These are phyloP conservation scores for Mitragyna speciosa DNA, from an alignment of 257 asterid species.

Conservation along the genomic window DNA sequence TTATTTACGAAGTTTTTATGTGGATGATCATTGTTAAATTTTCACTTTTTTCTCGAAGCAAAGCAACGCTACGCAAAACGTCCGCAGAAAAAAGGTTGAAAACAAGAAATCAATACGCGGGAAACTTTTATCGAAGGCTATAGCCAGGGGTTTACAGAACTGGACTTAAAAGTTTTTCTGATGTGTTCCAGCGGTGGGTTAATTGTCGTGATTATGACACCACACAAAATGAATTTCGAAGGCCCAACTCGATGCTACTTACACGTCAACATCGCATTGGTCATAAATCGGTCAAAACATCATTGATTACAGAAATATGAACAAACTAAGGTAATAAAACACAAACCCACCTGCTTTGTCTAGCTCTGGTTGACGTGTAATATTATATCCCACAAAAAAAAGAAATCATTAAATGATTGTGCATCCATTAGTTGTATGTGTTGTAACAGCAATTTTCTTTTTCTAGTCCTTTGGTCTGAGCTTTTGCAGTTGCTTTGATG, in stretches of 20 bases:
- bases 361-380: too few species aligned
- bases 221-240: background rate
- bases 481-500: background rate
- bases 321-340: too few species aligned
- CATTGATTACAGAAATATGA: background rate
- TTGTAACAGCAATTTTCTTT: too few species aligned
- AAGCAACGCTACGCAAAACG: background rate
- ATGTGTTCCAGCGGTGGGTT: background rate
- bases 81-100: background rate
- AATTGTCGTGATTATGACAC: constrained; percentile 1
- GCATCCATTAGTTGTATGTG: too few species aligned
- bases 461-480: background rate
- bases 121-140: constrained; percentile 4
- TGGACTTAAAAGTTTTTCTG: constrained; percentile 11
- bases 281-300: background rate
- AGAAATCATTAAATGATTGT: too few species aligned
- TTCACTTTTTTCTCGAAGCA: too few species aligned
- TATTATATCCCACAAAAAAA: too few species aligned
- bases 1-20: too few species aligned
- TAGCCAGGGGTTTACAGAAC: background rate
- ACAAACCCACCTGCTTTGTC: too few species aligned
- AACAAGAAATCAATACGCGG: background rate
- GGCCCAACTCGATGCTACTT: background rate
- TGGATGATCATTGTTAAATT: background rate
- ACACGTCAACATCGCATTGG: background rate